A percentile compares a stretch with the other conserved stretches of the same genome.
Evolutionary conservation across 805 yeast genomes (phyloP).

Genomic region (Nakazawaea populi): DNA sequence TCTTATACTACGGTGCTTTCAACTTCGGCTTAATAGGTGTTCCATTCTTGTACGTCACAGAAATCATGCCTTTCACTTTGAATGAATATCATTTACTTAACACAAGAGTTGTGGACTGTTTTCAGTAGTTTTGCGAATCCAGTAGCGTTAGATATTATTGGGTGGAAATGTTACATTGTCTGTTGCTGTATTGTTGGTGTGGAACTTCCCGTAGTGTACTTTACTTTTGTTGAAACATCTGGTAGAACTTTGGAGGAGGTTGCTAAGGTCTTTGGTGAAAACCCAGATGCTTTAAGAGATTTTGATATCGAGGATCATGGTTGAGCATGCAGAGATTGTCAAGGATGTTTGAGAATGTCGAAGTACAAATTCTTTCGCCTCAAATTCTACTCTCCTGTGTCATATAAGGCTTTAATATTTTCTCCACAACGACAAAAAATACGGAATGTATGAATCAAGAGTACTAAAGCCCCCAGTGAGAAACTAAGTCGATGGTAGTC

Average conservation of each 20-base stretch:
- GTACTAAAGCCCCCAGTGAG: too few relatives aligned
- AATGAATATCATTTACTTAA: conserved; percentile 16
- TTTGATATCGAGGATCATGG: conserved; percentile 2
- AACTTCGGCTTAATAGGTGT: conserved; percentile 38
- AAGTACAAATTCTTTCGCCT: too few relatives aligned
- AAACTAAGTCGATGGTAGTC: too few relatives aligned
- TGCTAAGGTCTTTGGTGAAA: conserved; percentile 16
- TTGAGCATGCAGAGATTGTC: conserved; percentile 1
- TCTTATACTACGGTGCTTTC: conserved; percentile 37
- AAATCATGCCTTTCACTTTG: conserved; percentile 24
- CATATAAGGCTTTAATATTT: too few relatives aligned
- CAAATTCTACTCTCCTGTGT: too few relatives aligned
- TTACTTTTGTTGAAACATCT: conserved; percentile 31
- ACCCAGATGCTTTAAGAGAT: conserved; percentile 3
- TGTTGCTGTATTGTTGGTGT: conserved; percentile 25
- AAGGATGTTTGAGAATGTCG: too few relatives aligned
- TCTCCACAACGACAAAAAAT: too few relatives aligned
- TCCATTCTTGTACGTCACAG: conserved; percentile 40
- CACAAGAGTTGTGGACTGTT: conserved; percentile 20
- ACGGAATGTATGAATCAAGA: too few relatives aligned
- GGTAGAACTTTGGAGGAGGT: conserved; percentile 35
- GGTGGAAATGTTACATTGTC: conserved; percentile 30
- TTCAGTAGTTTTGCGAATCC: conserved; percentile 28
- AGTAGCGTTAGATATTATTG: conserved; percentile 30
- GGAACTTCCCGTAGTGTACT: conserved; percentile 21